A percentile compares a stretch with the other conserved stretches of the same genome.
These are phyloP conservation scores for Hortiboletus campestris DNA, from an alignment of 768 basidiomycete species.

Conservation along the genomic window DNA sequence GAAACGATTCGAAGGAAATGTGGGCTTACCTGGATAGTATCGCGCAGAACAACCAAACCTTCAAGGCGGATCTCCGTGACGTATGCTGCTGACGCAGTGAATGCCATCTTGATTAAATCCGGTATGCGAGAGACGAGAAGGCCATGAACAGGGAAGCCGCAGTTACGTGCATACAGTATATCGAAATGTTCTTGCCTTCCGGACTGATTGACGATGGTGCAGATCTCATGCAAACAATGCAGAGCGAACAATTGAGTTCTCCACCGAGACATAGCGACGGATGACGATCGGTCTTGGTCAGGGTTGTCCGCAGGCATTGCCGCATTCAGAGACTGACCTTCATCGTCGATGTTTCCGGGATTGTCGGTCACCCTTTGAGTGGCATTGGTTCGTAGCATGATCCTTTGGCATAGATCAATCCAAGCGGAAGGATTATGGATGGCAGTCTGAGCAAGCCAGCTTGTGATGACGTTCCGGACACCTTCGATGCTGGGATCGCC, in stretches of 20 bases:
- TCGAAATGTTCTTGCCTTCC: slow-evolving; percentile 85
- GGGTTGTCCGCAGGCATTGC: slow-evolving; percentile 37
- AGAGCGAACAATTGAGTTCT: slow-evolving; percentile 94
- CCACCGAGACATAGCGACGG: slow-evolving; percentile 78
- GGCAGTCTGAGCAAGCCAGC: slow-evolving; percentile 95
- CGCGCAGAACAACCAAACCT: slow-evolving; percentile 83
- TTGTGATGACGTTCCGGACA: slow-evolving; percentile 86
- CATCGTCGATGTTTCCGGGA: slow-evolving; percentile 72
- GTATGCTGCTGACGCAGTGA: slow-evolving; percentile 94
- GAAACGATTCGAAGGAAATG: neutral
- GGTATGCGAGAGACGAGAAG: slow-evolving; percentile 83
- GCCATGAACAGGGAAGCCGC: slow-evolving; percentile 55
- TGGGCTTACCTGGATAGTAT: slow-evolving; percentile 79
- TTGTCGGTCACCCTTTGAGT: slow-evolving; percentile 72
- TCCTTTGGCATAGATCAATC: slow-evolving; percentile 96
- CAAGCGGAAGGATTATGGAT: slow-evolving; percentile 92
- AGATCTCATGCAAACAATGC: slow-evolving; percentile 88
- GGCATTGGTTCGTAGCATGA: slow-evolving; percentile 92
- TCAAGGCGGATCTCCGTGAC: slow-evolving; percentile 93
- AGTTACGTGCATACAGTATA: slow-evolving; percentile 61
- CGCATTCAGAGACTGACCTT: slow-evolving; percentile 85
- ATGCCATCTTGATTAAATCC: slow-evolving; percentile 96
- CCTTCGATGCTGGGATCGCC: slow-evolving; percentile 93
- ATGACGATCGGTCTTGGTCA: slow-evolving; percentile 33
- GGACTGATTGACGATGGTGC: slow-evolving; percentile 67